These are phyloP conservation scores for Lizonia empirigonia DNA, from an alignment of 2,329 filamentous ascomycete genomes.

Conservation along the genomic window DNA sequence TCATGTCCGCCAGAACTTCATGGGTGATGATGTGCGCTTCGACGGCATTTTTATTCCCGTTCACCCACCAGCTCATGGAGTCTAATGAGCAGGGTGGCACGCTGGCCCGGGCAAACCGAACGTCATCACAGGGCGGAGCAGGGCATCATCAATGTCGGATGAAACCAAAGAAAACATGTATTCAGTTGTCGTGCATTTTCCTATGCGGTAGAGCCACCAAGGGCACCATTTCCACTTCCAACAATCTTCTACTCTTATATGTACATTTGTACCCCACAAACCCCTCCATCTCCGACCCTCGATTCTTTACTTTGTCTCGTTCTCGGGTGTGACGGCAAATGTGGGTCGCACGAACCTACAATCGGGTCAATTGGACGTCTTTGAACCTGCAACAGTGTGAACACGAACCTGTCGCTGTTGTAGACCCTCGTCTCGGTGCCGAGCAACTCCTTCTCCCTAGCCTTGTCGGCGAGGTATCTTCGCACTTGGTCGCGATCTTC, in stretches of 20 bases:
- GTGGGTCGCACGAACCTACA: slow-evolving; percentile 70
- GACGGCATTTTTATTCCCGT: too few species aligned
- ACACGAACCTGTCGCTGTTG: slow-evolving; percentile 79
- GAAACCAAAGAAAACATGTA: slow-evolving; percentile 18
- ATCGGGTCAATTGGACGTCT: slow-evolving; percentile 11
- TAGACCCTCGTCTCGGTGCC: slow-evolving; percentile 86
- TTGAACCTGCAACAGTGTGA: too few species aligned
- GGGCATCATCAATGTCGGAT: background rate
- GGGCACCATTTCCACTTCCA: slow-evolving; percentile 3
- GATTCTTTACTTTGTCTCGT: slow-evolving; percentile 61
- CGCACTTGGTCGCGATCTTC: slow-evolving; percentile 95
- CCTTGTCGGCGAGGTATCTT: slow-evolving; percentile 82
- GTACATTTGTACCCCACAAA: slow-evolving; percentile 19
- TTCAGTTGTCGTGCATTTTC: slow-evolving; percentile 15
- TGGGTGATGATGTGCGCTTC: too few species aligned
- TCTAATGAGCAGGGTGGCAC: background rate
- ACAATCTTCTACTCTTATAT: slow-evolving; percentile 13
- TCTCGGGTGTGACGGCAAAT: slow-evolving; percentile 72
- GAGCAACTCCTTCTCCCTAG: slow-evolving; percentile 86
- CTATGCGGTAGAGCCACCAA: slow-evolving; percentile 6
- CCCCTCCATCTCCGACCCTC: background rate
- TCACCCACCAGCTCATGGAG: too few species aligned
- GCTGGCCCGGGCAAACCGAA: background rate
- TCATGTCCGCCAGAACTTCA: too few species aligned
- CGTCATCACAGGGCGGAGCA: background rate